phyloP scores from a whole-genome alignment of 2,329 filamentous ascomycete species.

The Penicillium sp. region DNA sequence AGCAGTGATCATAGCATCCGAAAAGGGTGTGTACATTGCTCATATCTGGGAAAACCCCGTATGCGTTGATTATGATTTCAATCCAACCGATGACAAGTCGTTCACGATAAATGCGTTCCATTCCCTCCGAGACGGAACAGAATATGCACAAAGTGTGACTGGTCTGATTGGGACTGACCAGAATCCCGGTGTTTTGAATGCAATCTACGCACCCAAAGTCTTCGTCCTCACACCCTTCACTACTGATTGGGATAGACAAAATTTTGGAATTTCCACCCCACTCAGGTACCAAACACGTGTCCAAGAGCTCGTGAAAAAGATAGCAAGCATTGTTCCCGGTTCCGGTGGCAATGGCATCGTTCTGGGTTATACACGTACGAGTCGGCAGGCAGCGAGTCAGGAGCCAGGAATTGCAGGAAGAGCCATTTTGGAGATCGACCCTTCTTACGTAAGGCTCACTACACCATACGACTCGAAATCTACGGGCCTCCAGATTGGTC shows the following conservation, averaged over 20 bases:
- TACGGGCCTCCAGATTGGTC: background rate
- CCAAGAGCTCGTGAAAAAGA: background rate
- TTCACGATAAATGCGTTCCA: background rate
- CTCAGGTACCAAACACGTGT: constrained; percentile 1
- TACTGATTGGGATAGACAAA: background rate
- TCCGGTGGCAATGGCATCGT: background rate
- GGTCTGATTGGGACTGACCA: background rate
- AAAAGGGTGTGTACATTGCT: constrained; percentile 1
- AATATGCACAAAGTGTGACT: background rate
- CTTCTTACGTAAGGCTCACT: background rate
- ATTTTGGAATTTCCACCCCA: background rate
- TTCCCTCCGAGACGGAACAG: background rate
- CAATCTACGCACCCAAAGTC: constrained; percentile 2
- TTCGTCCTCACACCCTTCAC: constrained; percentile 1
- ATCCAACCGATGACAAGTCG: background rate
- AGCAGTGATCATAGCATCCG: background rate
- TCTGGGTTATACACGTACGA: constrained; percentile 1
- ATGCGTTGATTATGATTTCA: background rate
- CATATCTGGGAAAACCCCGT: constrained; percentile 2
- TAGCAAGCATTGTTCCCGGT: background rate
- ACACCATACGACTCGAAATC: background rate
- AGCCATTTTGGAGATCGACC: background rate
- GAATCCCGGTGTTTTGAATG: background rate
- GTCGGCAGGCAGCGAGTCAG: background rate
- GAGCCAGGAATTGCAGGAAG: constrained; percentile 2